Conservation (phyloP, 176 grass and related monocot species). For the Paspalum notatum region DNA sequence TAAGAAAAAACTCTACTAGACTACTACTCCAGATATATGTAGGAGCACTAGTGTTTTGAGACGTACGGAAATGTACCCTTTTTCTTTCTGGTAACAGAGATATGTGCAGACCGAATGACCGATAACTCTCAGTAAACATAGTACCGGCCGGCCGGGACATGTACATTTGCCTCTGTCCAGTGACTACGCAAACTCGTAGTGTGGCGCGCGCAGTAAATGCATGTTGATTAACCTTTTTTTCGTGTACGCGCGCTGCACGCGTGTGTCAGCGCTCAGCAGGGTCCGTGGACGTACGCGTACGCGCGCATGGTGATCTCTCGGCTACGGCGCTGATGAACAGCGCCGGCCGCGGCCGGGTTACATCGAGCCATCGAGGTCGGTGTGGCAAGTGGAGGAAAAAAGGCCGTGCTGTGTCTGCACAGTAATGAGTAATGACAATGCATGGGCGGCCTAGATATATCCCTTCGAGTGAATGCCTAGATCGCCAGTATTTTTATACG, state of each 20-base stretch:
- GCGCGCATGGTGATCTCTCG: not conserved
- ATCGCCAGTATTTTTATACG: not conserved
- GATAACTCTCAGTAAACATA: not conserved
- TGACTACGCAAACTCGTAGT: too few species aligned
- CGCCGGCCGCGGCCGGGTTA: not conserved
- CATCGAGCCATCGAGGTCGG: not conserved
- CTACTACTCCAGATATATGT: too few species aligned
- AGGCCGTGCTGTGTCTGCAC: not conserved
- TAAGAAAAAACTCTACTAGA: too few species aligned
- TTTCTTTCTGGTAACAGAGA: too few species aligned
- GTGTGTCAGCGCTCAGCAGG: not conserved
- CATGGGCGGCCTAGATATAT: too few species aligned
- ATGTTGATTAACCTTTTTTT: not conserved
- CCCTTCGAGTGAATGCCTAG: not conserved
- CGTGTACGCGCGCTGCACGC: not conserved
- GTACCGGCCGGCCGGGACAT: not conserved
- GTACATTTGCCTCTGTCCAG: too few species aligned
- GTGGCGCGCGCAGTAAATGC: not conserved
- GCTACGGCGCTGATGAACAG: too few species aligned
- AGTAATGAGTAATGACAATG: too few species aligned
- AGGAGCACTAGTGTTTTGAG: too few species aligned
- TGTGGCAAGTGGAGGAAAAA: not conserved
- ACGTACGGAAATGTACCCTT: too few species aligned
- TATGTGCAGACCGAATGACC: too few species aligned
- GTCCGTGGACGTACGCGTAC: not conserved